phyloP scores from a whole-genome alignment of 163 green algal genomes.

The Scenedesmus sp. region DNA sequence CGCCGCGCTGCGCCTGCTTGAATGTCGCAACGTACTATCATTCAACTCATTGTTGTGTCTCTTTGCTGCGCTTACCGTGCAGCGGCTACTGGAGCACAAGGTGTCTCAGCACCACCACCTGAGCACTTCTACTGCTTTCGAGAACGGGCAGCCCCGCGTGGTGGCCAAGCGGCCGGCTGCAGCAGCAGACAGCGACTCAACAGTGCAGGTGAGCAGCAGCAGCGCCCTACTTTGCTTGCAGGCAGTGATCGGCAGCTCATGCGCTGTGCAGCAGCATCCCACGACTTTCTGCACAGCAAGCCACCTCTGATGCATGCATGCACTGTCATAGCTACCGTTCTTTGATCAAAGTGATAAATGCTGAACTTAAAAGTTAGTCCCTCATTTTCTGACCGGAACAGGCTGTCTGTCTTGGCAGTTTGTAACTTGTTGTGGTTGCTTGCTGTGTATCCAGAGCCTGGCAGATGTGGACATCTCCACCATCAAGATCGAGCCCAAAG shows the following conservation, averaged over 20 bases:
- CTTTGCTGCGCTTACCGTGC: neutral
- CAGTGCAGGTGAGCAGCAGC: neutral
- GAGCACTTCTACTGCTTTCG: conserved; percentile 48
- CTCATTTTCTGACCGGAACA: no score
- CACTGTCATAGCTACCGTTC: neutral
- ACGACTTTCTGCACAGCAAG: neutral
- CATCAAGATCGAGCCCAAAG: conserved; percentile 34
- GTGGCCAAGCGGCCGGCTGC: conserved; percentile 36
- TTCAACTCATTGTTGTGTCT: neutral
- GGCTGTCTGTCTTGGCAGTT: neutral
- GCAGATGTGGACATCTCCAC: conserved; percentile 27
- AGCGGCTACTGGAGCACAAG: conserved; percentile 59
- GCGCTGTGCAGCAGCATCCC: neutral
- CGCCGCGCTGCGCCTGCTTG: neutral
- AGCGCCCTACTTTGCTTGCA: neutral
- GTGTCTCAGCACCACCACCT: conserved; percentile 57
- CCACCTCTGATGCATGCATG: neutral
- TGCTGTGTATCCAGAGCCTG: conserved; percentile 18
- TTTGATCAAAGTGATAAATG: no score
- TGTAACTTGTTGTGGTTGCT: neutral
- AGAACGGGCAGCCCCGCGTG: conserved; percentile 44
- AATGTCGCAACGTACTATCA: neutral
- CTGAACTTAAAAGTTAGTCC: no score
- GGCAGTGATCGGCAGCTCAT: neutral
- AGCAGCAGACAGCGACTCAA: neutral